Conservation (phyloP, 2,329 filamentous ascomycete species). For the Neoarthrinium moseri region DNA sequence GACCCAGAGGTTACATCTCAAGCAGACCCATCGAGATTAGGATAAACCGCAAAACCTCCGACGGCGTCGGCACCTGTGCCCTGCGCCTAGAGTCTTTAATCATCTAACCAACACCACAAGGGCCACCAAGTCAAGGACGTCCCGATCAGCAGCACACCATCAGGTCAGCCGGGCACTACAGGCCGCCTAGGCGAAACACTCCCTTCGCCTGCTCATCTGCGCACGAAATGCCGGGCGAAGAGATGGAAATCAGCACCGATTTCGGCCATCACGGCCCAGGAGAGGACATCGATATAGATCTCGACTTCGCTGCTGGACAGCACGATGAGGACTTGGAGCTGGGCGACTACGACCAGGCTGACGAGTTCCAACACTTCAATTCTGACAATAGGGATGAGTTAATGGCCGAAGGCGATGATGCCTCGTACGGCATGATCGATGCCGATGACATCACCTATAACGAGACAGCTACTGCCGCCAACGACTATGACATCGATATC, state of each 20-base stretch:
- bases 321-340: conserved; percentile 31
- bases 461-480: conserved; percentile 17
- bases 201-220: neutral
- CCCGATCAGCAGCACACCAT: too few species aligned
- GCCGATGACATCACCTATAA: conserved; percentile 26
- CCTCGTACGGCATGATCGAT: conserved; percentile 31
- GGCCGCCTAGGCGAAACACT: too few species aligned
- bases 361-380: conserved; percentile 27
- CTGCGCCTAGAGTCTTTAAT: too few species aligned
- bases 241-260: conserved; percentile 32
- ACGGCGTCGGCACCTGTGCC: too few species aligned
- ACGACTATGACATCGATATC: conserved; percentile 30
- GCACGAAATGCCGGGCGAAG: conserved; percentile 28
- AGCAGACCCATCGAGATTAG: neutral
- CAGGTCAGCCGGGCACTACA: too few species aligned
- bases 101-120: too few species aligned
- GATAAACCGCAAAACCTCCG: neutral
- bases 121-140: too few species aligned
- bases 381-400: conserved; percentile 30
- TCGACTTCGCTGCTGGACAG: conserved; percentile 28
- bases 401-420: conserved; percentile 31
- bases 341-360: conserved; percentile 26
- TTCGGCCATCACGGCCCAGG: conserved; percentile 24
- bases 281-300: conserved; percentile 33
- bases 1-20: neutral